These are phyloP conservation scores for Lunularia cruciata DNA, from an alignment of 225 moss, liverwort and hornwort genomes.

Conservation along the genomic window DNA sequence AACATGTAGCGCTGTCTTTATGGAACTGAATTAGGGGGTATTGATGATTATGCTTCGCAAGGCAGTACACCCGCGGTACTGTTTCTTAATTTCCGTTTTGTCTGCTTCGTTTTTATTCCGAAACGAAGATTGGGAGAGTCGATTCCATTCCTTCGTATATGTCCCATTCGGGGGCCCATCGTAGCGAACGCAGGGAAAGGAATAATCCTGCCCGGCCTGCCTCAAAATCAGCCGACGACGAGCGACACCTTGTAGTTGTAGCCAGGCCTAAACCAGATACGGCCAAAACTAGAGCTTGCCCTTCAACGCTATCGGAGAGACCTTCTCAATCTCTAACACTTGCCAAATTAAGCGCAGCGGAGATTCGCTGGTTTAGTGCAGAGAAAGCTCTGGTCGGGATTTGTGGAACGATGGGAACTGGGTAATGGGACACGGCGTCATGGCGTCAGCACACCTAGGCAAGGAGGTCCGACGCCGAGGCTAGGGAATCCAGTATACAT, in stretches of 20 bases:
- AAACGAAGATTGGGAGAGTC: not conserved
- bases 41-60: too few relatives aligned
- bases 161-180: not conserved
- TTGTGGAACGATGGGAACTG: not conserved
- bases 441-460: not conserved
- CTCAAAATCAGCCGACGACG: not conserved
- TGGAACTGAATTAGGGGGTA: too few relatives aligned
- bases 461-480: not conserved
- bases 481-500: not conserved
- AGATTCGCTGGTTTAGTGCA: not conserved
- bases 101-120: too few relatives aligned
- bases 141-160: not conserved
- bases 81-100: too few relatives aligned
- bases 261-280: not conserved
- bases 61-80: too few relatives aligned
- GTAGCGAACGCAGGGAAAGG: not conserved
- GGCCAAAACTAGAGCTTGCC: not conserved
- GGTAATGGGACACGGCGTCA: not conserved
- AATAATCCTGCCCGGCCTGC: not conserved
- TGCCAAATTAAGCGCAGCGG: slow-evolving; percentile 1
- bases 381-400: not conserved
- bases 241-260: not conserved
- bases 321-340: not conserved
- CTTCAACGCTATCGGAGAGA: slow-evolving; percentile 1
- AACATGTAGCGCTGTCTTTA: too few relatives aligned